Percentiles rank a stretch among this genome's conserved stretches.
phyloP scores from a whole-genome alignment of 2,329 filamentous ascomycete species.

The Dothistroma pini region DNA sequence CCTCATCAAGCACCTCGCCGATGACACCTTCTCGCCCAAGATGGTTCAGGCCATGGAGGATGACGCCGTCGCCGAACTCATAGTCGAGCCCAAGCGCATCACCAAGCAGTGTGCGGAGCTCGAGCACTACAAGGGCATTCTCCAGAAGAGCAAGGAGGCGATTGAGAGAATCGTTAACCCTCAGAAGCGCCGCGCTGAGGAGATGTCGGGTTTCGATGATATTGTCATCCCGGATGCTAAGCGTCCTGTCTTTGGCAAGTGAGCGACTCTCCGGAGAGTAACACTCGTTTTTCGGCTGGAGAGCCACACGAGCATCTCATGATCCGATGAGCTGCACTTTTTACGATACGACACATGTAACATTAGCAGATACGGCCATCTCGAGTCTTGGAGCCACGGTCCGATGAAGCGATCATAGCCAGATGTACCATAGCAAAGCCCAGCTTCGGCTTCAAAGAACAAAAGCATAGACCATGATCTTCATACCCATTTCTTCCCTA shows the following conservation, averaged over 20 bases:
- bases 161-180: constrained; percentile 3
- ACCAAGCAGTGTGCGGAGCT: constrained; percentile 30
- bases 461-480: background rate
- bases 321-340: background rate
- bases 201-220: background rate
- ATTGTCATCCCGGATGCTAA: background rate
- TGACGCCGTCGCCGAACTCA: constrained; percentile 34
- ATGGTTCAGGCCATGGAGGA: constrained; percentile 34
- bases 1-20: constrained; percentile 32
- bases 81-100: constrained; percentile 34
- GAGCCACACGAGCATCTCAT: background rate
- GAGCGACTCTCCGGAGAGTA: background rate
- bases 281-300: background rate
- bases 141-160: constrained; percentile 29
- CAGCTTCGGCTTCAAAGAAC: background rate
- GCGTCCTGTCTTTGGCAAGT: background rate
- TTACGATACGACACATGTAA: background rate
- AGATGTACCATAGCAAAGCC: background rate
- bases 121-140: constrained; percentile 30
- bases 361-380: background rate
- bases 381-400: background rate
- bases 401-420: background rate
- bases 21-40: constrained; percentile 32
- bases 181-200: background rate
- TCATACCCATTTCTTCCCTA: background rate